Base-by-base conservation (phyloP, 371 early-diverging fungal genomes). In the Lichtheimia corymbifera region DNA sequence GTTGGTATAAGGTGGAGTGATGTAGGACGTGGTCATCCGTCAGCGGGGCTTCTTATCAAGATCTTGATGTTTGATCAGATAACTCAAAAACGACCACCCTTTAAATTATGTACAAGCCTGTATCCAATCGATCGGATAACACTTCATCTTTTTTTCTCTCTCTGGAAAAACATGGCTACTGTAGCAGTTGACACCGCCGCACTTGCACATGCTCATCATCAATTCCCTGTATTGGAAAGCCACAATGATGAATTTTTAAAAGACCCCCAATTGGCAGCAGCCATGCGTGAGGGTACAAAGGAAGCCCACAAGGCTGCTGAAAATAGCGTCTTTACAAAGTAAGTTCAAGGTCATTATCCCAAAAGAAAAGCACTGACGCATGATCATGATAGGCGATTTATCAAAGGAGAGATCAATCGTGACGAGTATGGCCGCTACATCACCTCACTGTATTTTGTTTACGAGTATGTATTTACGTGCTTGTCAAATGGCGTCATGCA, bases 301-400 rank as follows among this genome's bases (percentile, higher is more conserved):
- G 79, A 63, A 56, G 75, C 83, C 22, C 87, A 87, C 63, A 72
- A 72, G 45, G 80, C 79, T 35, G 84, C 84, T 35, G 87, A 83
- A 63, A 80, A 83, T 50, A 83, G 84, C 56, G 72, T 81, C 42
- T 86, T 86, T 57, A 75, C 83, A 66, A 84, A 77, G 87, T 80
- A 60, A 45, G 22, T 12, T 9, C 11, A 49, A 18, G 20, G 18
- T 14, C 7, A 54, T 49, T 11, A 6, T 6, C n/a, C n/a, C n/a
- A 18, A 22, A 47, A 7, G 14, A 47, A 5, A 22, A 17, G 11
- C 22, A 6, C 14, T 45, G 13, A 45, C 4, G 47, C 1, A 17
- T 22, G 22, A 22, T 22, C 2, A 47, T 17, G 7, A 17, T 51
- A 80, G 78, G 54, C 77, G 77, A 5, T 80, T 80, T 53, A 60